Evolutionary conservation across 768 basidiomycete genomes (phyloP).

Genomic region (Suillus placidus): DNA sequence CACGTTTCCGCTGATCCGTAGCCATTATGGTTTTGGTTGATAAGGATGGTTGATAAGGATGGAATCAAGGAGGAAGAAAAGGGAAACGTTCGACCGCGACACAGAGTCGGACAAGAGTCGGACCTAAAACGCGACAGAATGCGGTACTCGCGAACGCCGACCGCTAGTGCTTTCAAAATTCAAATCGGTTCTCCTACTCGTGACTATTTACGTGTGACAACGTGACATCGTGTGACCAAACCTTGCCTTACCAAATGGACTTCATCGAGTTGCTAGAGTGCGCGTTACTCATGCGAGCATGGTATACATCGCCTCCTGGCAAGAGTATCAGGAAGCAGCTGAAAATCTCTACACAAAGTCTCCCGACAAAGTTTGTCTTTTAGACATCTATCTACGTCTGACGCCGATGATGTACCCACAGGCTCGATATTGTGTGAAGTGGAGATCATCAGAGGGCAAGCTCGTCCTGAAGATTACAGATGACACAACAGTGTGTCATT

Average conservation of each 20-base stretch:
- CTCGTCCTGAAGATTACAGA: constrained; percentile 95
- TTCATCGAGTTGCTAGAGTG: constrained; percentile 17
- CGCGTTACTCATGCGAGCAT: constrained; percentile 53
- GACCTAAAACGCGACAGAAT: constrained; percentile 4
- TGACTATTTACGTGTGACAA: constrained; percentile 3
- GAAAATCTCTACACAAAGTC: constrained; percentile 81
- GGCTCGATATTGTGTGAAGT: constrained; percentile 93
- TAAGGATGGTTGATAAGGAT: background rate
- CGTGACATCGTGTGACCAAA: constrained; percentile 16
- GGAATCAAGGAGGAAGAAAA: background rate
- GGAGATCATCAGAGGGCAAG: constrained; percentile 82
- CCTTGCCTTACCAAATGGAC: constrained; percentile 14
- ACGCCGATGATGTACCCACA: constrained; percentile 33
- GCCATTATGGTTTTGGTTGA: constrained; percentile 21
- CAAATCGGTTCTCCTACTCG: constrained; percentile 2
- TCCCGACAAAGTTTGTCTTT: constrained; percentile 67
- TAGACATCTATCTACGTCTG: background rate
- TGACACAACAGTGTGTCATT: constrained; percentile 71
- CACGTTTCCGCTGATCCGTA: constrained; percentile 37
- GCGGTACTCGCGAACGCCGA: background rate
- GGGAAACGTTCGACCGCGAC: background rate
- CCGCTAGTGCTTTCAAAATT: background rate
- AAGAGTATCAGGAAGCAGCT: constrained; percentile 88
- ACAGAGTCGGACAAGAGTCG: background rate
- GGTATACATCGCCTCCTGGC: constrained; percentile 91